Base-by-base conservation (phyloP, 305 asterid species). In the Solanum hybrid region DNA sequence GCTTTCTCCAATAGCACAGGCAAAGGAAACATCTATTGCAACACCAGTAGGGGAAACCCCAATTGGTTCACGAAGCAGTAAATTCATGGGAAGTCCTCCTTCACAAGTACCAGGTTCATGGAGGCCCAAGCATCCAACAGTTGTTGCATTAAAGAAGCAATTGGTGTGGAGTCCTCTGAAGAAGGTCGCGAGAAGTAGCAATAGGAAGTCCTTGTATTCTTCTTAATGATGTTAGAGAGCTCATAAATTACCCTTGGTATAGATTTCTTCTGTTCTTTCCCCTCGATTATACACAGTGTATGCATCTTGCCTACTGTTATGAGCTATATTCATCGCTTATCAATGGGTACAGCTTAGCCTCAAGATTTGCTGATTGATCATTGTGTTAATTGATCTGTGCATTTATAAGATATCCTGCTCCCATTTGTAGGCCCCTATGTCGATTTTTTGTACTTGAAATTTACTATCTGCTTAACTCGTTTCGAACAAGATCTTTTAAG, bases 41-140 rank as follows among this genome's bases (percentile, higher is more conserved):
- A 29, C 93, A 24, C 56, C 89, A 6, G 92, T 89, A 75, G 93
- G 92, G 72, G 92, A 90, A 76, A 95, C 98, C 29, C 98, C 99
- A 0, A 32, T 93, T 24, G 94, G 90, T 69, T 90, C 90, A 32
- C 95, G 94, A 88, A 96, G 96, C 90, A 96, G 98, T 77, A 97
- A 94, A 86, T 96, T 95, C 81, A 93, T 95, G 93, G 96, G 95
- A 64, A 95, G 98, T 72, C 98, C 99, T 56, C 96, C 95, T 85
- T 92, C 96, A 16, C 93, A 87, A 89, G 93, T 64, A 89, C 93
- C 91, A 20, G 95, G 96, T 69, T 95, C 99, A 29, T 95, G 97
- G 98, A 95, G 88, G 92, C 99, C 98, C 2, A 97, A 93, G 93
- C 99, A 95, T 91, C 98, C 98, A 26, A 94, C 99, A 31, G 98